These are phyloP conservation scores for Akanthomyces dipterigenus DNA, from an alignment of 2,329 filamentous ascomycete genomes.

Conservation along the genomic window DNA sequence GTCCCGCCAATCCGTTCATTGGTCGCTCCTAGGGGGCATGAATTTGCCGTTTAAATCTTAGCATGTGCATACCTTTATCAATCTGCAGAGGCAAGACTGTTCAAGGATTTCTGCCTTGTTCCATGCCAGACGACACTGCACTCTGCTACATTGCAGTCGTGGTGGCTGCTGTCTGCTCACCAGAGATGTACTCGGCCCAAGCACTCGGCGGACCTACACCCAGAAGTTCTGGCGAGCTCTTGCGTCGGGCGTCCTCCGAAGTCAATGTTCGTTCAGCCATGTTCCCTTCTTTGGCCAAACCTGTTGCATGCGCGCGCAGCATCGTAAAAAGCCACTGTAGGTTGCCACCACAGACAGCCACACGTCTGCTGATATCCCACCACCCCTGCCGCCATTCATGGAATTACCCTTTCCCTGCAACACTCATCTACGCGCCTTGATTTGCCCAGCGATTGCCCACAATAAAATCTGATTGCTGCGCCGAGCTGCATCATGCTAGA, in stretches of 20 bases:
- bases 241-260: not conserved
- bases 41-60: too few species aligned
- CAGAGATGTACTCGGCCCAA: not conserved
- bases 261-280: too few species aligned
- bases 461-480: not conserved
- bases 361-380: not conserved
- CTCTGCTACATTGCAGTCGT: not conserved
- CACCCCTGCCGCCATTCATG: not conserved
- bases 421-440: not conserved
- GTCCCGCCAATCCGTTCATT: not conserved
- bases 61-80: not conserved
- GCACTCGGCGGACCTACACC: not conserved
- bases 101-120: not conserved
- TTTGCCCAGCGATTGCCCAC: not conserved
- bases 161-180: not conserved
- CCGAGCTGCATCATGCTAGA: conserved; percentile 5
- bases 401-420: not conserved
- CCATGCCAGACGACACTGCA: too few species aligned
- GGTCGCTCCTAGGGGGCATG: not conserved
- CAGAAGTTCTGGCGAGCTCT: not conserved
- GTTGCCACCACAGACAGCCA: not conserved
- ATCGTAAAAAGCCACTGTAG: not conserved
- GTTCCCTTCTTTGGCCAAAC: not conserved
- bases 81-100: not conserved
- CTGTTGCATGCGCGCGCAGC: not conserved